Evolutionary conservation across 1,139 yeast species (phyloP).

Genomic region (Magnusiomyces clavatus): DNA sequence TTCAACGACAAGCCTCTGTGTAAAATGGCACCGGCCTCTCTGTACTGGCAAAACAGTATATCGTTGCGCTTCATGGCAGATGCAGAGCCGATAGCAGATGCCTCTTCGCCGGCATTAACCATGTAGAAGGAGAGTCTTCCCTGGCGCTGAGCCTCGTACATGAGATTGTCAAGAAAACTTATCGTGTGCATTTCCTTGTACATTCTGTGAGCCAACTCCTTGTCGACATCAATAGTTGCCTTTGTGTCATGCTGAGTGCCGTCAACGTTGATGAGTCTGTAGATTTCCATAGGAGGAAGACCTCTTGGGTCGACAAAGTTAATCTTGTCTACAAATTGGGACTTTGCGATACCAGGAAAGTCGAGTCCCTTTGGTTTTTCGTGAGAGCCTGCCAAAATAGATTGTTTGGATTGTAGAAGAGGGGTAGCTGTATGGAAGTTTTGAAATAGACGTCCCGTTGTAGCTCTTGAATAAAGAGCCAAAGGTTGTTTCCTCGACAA

Average conservation of each 20-base stretch:
- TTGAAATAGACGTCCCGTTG: not conserved
- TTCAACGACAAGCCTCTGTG: constrained; percentile 31
- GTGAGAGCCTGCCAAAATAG: constrained; percentile 21
- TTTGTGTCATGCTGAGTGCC: constrained; percentile 26
- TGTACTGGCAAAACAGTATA: constrained; percentile 30
- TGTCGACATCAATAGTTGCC: constrained; percentile 22
- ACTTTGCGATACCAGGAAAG: constrained; percentile 28
- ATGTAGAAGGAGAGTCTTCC: constrained; percentile 33
- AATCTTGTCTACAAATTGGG: constrained; percentile 24
- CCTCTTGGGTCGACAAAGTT: constrained; percentile 22
- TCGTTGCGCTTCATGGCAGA: constrained; percentile 31
- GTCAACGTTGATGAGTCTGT: constrained; percentile 27
- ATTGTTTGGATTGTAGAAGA: not conserved
- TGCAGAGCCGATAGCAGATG: constrained; percentile 32
- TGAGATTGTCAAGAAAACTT: constrained; percentile 28
- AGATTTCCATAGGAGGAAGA: constrained; percentile 24
- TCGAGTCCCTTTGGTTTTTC: constrained; percentile 22
- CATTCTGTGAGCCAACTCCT: constrained; percentile 26
- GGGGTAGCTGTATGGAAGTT: not conserved
- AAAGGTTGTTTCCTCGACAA: not conserved
- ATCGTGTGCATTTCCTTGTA: constrained; percentile 31
- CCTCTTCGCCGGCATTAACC: constrained; percentile 36
- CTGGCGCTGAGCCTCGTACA: constrained; percentile 35
- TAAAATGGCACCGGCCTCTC: constrained; percentile 31
- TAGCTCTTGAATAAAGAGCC: not conserved